A percentile compares a stretch with the other conserved stretches of the same genome.
These are phyloP conservation scores for Moricandia arvensis DNA, from an alignment of 345 rosid genomes.

Conservation along the genomic window DNA sequence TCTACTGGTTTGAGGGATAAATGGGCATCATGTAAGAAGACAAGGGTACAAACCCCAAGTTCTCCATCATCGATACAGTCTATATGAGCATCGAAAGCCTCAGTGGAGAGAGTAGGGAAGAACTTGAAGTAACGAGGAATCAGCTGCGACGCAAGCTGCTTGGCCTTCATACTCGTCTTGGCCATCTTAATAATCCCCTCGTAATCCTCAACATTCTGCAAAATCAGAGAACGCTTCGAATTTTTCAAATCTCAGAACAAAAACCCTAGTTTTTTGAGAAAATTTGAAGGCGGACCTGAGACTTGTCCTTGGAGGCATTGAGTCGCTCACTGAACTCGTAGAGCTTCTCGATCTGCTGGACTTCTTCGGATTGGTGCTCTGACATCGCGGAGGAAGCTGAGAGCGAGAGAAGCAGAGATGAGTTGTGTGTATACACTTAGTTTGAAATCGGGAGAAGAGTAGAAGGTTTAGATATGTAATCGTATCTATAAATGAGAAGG, in stretches of 20 bases:
- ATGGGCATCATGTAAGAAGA: neutral
- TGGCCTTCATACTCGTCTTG: slow-evolving; percentile 75
- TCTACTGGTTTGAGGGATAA: neutral
- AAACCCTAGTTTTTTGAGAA: no score
- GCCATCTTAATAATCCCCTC: slow-evolving; percentile 82
- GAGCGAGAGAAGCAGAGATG: slow-evolving; percentile 32
- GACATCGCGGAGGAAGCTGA: slow-evolving; percentile 56
- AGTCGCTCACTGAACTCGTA: slow-evolving; percentile 97
- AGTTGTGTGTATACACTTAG: slow-evolving; percentile 19
- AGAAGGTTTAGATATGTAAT: slow-evolving; percentile 13
- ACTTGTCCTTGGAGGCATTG: slow-evolving; percentile 9
- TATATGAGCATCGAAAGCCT: slow-evolving; percentile 72
- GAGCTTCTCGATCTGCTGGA: slow-evolving; percentile 84
- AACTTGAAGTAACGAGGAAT: slow-evolving; percentile 97
- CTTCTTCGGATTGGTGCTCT: slow-evolving; percentile 59
- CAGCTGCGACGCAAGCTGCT: slow-evolving; percentile 95
- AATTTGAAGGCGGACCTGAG: no score
- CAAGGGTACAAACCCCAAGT: slow-evolving; percentile 60
- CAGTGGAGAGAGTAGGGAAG: slow-evolving; percentile 72
- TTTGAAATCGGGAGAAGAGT: neutral
- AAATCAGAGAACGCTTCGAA: neutral
- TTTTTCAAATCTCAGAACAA: no score
- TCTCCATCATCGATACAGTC: slow-evolving; percentile 95
- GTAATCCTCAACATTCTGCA: slow-evolving; percentile 78
- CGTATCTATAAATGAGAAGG: neutral